Evolutionary conservation across 768 basidiomycete species (phyloP).

Genomic region (Leccinum incarnatum): DNA sequence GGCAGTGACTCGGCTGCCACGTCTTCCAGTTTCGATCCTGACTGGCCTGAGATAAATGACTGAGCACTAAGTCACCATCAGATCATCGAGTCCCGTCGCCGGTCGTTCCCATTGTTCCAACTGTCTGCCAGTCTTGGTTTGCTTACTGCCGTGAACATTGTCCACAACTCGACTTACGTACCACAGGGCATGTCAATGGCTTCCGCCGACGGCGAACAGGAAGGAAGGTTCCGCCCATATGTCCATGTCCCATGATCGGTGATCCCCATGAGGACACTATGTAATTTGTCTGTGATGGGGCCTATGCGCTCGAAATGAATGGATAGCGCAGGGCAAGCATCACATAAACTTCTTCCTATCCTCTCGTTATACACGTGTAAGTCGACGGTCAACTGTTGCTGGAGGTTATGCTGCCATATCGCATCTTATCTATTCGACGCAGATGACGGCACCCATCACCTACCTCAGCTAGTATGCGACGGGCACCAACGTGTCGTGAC

Average conservation of each 20-base stretch:
- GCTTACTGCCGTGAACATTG: neutral
- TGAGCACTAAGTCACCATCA: neutral
- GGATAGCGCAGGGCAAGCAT: neutral
- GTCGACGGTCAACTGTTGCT: conserved; percentile 63
- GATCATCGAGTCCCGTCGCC: neutral
- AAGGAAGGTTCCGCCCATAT: neutral
- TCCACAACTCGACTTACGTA: neutral
- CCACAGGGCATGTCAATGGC: neutral
- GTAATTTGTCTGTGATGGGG: neutral
- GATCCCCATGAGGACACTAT: neutral
- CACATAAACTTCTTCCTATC: neutral
- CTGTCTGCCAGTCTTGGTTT: neutral
- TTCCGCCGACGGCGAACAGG: neutral
- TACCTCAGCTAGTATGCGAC: conserved; percentile 42
- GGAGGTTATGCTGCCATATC: conserved; percentile 60
- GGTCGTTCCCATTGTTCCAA: neutral
- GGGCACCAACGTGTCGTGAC: conserved; percentile 43
- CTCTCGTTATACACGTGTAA: neutral
- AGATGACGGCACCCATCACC: conserved; percentile 42
- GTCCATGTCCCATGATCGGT: neutral
- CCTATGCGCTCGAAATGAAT: neutral
- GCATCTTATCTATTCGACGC: conserved; percentile 63
- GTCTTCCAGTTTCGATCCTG: neutral
- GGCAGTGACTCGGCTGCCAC: neutral
- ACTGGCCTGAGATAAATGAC: neutral